phyloP scores from a whole-genome alignment of 2,329 filamentous ascomycete species.

The Endocalyx cinctus region DNA sequence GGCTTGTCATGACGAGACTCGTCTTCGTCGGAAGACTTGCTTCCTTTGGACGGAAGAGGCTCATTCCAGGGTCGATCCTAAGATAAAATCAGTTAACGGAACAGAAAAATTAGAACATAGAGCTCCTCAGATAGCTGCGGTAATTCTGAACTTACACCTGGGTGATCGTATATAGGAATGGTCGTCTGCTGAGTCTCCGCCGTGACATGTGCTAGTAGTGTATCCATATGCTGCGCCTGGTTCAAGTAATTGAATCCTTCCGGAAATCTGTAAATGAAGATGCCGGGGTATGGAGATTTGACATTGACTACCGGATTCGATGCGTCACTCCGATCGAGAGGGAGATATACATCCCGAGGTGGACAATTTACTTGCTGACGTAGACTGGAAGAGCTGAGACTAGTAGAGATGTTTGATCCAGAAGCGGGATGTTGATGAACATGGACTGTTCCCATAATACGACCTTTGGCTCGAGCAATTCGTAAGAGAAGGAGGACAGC shows the following conservation, averaged over 20 bases:
- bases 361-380: not conserved
- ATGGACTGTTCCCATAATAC: constrained; percentile 38
- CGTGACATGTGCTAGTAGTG: constrained; percentile 34
- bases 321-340: constrained; percentile 35
- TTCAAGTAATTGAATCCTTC: constrained; percentile 52
- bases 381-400: constrained; percentile 9
- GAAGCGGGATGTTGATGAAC: constrained; percentile 14
- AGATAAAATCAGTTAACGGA: too few relatives aligned
- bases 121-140: too few relatives aligned
- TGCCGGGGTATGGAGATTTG: constrained; percentile 40
- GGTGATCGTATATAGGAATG: constrained; percentile 30
- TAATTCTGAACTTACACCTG: constrained; percentile 16
- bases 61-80: constrained; percentile 53
- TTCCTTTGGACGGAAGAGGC: constrained; percentile 35
- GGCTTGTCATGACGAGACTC: constrained; percentile 34
- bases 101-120: too few relatives aligned
- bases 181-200: constrained; percentile 35
- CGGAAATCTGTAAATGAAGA: constrained; percentile 48
- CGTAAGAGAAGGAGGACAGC: constrained; percentile 39
- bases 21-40: constrained; percentile 18
- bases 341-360: constrained; percentile 29
- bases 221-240: constrained; percentile 42
- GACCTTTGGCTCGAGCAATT: constrained; percentile 41
- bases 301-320: constrained; percentile 41
- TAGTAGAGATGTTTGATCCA: constrained; percentile 2